Evolutionary conservation across 495 filamentous ascomycete species (phyloP), one percentile per base, ranked within the genome.

Genomic region (Tuber microsphaerosporum): DNA sequence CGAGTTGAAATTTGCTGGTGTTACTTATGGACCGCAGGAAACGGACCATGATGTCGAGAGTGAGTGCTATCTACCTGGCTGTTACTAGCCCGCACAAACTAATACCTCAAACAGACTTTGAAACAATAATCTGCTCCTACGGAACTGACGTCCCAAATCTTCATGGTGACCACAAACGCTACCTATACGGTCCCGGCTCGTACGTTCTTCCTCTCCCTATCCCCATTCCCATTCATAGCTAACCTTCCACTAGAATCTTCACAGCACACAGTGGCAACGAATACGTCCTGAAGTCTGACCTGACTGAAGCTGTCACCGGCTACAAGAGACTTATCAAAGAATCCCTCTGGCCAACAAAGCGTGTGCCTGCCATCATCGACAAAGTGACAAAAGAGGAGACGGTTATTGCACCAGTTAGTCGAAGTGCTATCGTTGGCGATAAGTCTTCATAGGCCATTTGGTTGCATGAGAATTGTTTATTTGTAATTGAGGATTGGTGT

Each of bases 231-330:
- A 22, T 42, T 42, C 39, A 70, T 76, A 74, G 4, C 78, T 69
- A 7, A 19, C n/a, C 1, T 45, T 26, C n/a, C 31, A 43, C 12
- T 19, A 81, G 79, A 74, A 97, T 98, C 73, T 86, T 94, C 73
- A 92, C 97, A 69, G 94, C 95, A 6, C 94, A 98, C 84, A 90
- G 90, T 6, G 91, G 93, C 79, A 87, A 97, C 81, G 94, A 98
- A 86, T 89, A 89, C 75, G 82, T 98, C 73, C 90, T 85, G 20
- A 87, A 93, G 20, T 83, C 85, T 12, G 89, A 97, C 69, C 80
- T 96, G 51, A 87, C 90, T 82, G 85, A 86, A 31, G 91, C 92
- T 2, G 91, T 94, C 19, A 85, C 86, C 56, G 92, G 90, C 0
- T 94, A 92, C 79, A 90, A 91, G 83, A 89, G 83, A 81, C 83